A percentile compares a stretch with the other conserved stretches of the same genome.
These are phyloP conservation scores for Colletotrichum tanaceti DNA, from an alignment of 2,329 filamentous ascomycete species.

Conservation along the genomic window DNA sequence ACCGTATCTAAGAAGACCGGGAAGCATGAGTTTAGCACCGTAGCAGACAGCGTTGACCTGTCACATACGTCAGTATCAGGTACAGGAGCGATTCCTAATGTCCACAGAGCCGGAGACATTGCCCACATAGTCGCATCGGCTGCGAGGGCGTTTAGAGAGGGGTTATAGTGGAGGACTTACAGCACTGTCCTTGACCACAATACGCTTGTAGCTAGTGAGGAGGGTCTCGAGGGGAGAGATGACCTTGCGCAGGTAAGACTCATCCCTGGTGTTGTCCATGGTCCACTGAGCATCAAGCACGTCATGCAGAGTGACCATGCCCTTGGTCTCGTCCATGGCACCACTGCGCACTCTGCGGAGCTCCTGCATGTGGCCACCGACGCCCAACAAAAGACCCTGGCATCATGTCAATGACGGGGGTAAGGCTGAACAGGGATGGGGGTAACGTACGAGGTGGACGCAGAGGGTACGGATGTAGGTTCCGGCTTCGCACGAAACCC, in stretches of 20 bases:
- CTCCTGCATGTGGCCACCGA: constrained; percentile 98
- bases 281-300: constrained; percentile 96
- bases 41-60: constrained; percentile 95
- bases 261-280: constrained; percentile 91
- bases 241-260: constrained; percentile 89
- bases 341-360: constrained; percentile 92
- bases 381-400: constrained; percentile 74
- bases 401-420: constrained; percentile 26
- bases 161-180: constrained; percentile 35
- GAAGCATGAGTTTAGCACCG: constrained; percentile 98
- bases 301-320: constrained; percentile 93
- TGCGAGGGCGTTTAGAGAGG: constrained; percentile 10
- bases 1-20: constrained; percentile 92
- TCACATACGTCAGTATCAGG: constrained; percentile 25
- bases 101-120: constrained; percentile 16
- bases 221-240: constrained; percentile 94
- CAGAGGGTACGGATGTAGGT: constrained; percentile 99
- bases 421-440: constrained; percentile 55
- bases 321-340: constrained; percentile 92
- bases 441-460: constrained; percentile 74
- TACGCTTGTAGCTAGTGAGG: constrained; percentile 91
- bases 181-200: constrained; percentile 96
- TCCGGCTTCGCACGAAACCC: constrained; percentile 98
- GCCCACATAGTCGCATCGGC: constrained; percentile 29
- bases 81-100: constrained; percentile 2